phyloP scores from a whole-genome alignment of 495 filamentous ascomycete species.

The Annulohypoxylon stygium region DNA sequence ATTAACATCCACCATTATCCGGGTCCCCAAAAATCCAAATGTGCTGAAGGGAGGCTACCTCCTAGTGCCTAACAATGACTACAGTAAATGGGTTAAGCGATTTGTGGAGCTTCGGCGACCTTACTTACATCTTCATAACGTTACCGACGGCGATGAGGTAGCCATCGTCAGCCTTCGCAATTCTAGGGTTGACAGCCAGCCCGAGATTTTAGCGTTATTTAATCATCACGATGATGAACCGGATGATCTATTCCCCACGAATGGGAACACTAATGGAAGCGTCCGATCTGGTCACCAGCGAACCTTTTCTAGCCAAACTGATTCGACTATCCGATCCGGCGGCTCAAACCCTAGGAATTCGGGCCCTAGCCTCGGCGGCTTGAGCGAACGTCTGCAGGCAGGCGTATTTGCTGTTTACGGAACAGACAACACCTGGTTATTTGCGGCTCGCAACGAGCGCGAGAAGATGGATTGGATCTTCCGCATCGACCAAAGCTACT shows the following conservation, averaged over 20 bases:
- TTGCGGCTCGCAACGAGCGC: slow-evolving; percentile 85
- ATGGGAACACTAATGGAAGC: slow-evolving; percentile 27
- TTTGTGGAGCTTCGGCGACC: slow-evolving; percentile 94
- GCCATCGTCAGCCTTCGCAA: slow-evolving; percentile 88
- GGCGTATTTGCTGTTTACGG: slow-evolving; percentile 95
- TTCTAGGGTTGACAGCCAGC: slow-evolving; percentile 86
- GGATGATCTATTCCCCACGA: slow-evolving; percentile 33
- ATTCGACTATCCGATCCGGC: slow-evolving; percentile 54
- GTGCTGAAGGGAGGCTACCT: slow-evolving; percentile 89
- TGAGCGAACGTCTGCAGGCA: slow-evolving; percentile 68
- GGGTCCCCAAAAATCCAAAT: slow-evolving; percentile 77
- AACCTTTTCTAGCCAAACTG: slow-evolving; percentile 47
- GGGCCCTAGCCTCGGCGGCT: slow-evolving; percentile 54
- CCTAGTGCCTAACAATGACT: slow-evolving; percentile 78
- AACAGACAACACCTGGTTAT: slow-evolving; percentile 92
- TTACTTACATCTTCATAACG: slow-evolving; percentile 89
- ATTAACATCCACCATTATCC: slow-evolving; percentile 76
- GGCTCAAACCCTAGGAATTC: slow-evolving; percentile 37
- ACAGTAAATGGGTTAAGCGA: slow-evolving; percentile 85
- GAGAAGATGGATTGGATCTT: slow-evolving; percentile 97
- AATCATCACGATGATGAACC: slow-evolving; percentile 57
- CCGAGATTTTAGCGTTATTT: slow-evolving; percentile 84
- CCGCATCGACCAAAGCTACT: slow-evolving; percentile 73
- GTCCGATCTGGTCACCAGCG: slow-evolving; percentile 53
- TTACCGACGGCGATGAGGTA: slow-evolving; percentile 88